Evolutionary conservation across 2,329 filamentous ascomycete genomes (phyloP).

Genomic region (Fusarium temperatum): DNA sequence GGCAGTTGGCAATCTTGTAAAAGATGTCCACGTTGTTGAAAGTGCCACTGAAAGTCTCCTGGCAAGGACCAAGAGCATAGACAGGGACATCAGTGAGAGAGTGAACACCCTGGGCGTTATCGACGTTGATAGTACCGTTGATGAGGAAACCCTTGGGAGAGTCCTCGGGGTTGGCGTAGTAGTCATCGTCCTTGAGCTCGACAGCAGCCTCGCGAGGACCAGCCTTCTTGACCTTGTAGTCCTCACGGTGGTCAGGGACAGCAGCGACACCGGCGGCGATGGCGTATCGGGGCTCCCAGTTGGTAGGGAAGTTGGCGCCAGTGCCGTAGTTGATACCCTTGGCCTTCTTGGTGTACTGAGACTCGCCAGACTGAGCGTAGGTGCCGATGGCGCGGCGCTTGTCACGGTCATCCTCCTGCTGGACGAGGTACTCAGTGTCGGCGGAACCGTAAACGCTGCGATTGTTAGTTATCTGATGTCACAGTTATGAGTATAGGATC

Average conservation of each 20-base stretch:
- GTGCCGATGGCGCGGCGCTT: conserved; percentile 80
- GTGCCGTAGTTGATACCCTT: conserved; percentile 74
- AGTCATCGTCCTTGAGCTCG: conserved; percentile 65
- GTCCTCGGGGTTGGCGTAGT: conserved; percentile 75
- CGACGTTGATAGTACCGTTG: conserved; percentile 77
- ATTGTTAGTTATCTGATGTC: not conserved
- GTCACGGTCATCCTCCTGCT: conserved; percentile 70
- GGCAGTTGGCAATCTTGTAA: conserved; percentile 75
- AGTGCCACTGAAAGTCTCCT: conserved; percentile 77
- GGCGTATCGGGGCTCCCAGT: conserved; percentile 87
- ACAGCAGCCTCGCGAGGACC: conserved; percentile 70
- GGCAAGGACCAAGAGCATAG: conserved; percentile 81
- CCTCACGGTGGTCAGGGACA: conserved; percentile 78
- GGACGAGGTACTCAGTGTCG: conserved; percentile 79
- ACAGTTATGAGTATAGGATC: not conserved
- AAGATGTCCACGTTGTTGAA: conserved; percentile 79
- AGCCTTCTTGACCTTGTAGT: conserved; percentile 75
- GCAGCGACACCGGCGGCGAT: conserved; percentile 78
- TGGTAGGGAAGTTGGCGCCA: conserved; percentile 79
- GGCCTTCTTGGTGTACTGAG: conserved; percentile 73
- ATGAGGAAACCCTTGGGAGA: conserved; percentile 72
- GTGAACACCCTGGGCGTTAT: conserved; percentile 75
- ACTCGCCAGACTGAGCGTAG: conserved; percentile 77
- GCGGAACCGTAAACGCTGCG: conserved; percentile 75
- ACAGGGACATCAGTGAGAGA: conserved; percentile 82